phyloP scores from a whole-genome alignment of 441 rosid species.

The Codiaeum variegatum region DNA sequence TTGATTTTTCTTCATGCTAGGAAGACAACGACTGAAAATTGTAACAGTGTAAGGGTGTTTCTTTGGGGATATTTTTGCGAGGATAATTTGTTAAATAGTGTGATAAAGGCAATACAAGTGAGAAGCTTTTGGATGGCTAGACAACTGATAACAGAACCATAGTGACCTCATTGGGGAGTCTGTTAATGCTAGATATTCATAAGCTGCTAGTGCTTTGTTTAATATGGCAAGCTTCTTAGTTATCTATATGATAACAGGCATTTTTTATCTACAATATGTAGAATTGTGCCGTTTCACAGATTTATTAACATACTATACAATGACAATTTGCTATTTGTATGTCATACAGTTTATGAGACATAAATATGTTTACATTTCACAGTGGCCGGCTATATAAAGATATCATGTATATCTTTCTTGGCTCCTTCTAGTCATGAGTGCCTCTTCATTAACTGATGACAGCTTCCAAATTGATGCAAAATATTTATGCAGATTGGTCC shows the following conservation, averaged over 20 bases:
- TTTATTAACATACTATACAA: background rate
- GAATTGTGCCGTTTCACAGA: background rate
- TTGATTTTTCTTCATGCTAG: background rate
- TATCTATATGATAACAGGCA: background rate
- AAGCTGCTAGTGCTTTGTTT: background rate
- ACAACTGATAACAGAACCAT: background rate
- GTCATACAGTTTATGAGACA: background rate
- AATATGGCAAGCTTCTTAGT: background rate
- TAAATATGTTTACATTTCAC: background rate
- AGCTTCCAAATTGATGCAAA: slow-evolving; percentile 14
- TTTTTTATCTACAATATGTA: background rate
- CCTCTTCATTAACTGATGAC: slow-evolving; percentile 1
- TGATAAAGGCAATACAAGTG: background rate
- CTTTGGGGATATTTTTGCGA: background rate
- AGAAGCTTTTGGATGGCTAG: background rate
- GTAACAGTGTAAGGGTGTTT: background rate
- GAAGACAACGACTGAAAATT: background rate
- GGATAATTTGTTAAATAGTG: background rate
- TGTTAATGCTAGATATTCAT: background rate
- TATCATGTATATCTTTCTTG: background rate
- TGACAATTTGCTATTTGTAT: background rate
- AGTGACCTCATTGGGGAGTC: background rate
- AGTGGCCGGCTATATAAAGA: background rate
- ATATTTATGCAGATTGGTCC: slow-evolving; percentile 50
- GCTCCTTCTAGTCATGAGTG: background rate